phyloP scores from a whole-genome alignment of 345 rosid genomes.

The Mangifera indica region DNA sequence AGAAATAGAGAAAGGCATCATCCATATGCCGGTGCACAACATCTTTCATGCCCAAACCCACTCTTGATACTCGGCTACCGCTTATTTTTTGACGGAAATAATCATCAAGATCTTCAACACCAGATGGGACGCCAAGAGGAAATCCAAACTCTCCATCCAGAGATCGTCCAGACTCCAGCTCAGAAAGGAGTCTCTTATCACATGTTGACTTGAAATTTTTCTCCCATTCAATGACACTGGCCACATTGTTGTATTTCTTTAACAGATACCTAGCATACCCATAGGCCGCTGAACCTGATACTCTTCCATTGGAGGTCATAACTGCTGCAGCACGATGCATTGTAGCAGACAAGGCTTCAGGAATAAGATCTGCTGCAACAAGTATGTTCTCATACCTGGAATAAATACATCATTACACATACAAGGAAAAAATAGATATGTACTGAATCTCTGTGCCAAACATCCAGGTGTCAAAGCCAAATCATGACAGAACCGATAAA shows the following conservation, averaged over 20 bases:
- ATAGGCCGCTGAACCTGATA: conserved; percentile 65
- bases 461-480: conserved; percentile 8
- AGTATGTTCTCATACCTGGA: conserved; percentile 82
- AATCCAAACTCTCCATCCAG: conserved; percentile 71
- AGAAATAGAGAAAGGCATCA: conserved; percentile 52
- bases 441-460: not conserved
- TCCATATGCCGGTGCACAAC: conserved; percentile 71
- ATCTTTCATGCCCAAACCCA: conserved; percentile 80
- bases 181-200: conserved; percentile 83
- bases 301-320: conserved; percentile 63
- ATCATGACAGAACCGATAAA: not conserved
- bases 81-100: conserved; percentile 75
- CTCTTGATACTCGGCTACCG: conserved; percentile 63
- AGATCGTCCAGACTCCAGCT: conserved; percentile 77
- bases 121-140: conserved; percentile 82
- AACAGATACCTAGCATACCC: conserved; percentile 74
- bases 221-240: conserved; percentile 88
- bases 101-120: conserved; percentile 83
- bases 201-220: conserved; percentile 61
- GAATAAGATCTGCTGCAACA: conserved; percentile 80
- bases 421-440: conserved; percentile 2
- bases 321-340: conserved; percentile 60
- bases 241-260: conserved; percentile 70
- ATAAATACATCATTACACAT: conserved; percentile 22
- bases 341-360: conserved; percentile 73